Evolutionary conservation across 2,329 filamentous ascomycete genomes (phyloP).

Genomic region (Fusarium kyushuense): DNA sequence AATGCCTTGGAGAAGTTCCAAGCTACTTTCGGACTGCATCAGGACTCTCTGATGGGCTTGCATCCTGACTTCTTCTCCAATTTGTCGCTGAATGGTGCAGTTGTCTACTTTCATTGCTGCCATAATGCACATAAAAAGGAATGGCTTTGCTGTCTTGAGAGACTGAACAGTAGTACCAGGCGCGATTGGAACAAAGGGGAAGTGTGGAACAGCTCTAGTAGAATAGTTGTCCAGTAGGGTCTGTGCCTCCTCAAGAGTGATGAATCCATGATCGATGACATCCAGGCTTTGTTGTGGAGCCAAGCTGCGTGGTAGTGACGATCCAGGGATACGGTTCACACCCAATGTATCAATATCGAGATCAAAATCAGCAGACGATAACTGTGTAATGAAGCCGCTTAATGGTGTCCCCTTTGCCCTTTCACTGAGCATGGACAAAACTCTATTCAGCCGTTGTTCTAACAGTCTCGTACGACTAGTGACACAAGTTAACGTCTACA

Average conservation of each 20-base stretch:
- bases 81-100: slow-evolving; percentile 11
- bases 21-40: slow-evolving; percentile 18
- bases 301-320: not conserved
- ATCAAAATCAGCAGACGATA: not conserved
- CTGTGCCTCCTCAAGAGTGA: not conserved
- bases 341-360: not conserved
- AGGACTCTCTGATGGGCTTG: slow-evolving; percentile 18
- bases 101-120: slow-evolving; percentile 19
- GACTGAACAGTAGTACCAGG: accelerated
- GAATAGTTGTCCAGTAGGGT: slow-evolving; percentile 8
- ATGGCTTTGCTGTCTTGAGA: not conserved
- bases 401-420: slow-evolving; percentile 7
- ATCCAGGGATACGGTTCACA: accelerated
- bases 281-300: not conserved
- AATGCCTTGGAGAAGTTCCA: slow-evolving; percentile 14
- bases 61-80: slow-evolving; percentile 3
- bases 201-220: not conserved
- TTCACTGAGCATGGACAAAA: slow-evolving; percentile 3
- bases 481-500: not conserved
- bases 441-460: slow-evolving; percentile 8
- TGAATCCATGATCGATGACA: not conserved
- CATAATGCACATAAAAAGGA: slow-evolving; percentile 21
- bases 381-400: slow-evolving; percentile 5
- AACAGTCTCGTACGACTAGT: slow-evolving; percentile 10
- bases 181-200: slow-evolving; percentile 9